A percentile compares a stretch with the other conserved stretches of the same genome.
Conservation (phyloP, 768 basidiomycete genomes). For the Tricholoma matsutake region DNA sequence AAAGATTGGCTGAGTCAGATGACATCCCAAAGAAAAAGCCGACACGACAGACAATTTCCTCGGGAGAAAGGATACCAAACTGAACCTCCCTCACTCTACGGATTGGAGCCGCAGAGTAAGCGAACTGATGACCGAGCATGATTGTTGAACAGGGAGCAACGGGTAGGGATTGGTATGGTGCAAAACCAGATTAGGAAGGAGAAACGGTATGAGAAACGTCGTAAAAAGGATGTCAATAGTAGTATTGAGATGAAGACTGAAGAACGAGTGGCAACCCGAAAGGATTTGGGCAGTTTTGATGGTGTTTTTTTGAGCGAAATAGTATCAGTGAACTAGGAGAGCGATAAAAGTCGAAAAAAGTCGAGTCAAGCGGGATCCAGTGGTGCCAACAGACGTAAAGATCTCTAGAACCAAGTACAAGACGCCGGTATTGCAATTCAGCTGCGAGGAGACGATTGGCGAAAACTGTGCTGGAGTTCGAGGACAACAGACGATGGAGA, state of each 20-base stretch:
- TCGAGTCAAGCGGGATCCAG: conserved; percentile 19
- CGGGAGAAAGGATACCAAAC: conserved; percentile 97
- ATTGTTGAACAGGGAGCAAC: conserved; percentile 22
- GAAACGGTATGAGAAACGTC: conserved; percentile 21
- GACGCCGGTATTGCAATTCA: conserved; percentile 22
- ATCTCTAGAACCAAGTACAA: conserved; percentile 21
- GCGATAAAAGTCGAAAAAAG: conserved; percentile 27
- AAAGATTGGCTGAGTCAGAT: conserved; percentile 14
- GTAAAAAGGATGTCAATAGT: conserved; percentile 28
- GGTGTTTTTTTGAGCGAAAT: conserved; percentile 28
- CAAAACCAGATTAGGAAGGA: conserved; percentile 12
- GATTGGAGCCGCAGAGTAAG: conserved; percentile 90
- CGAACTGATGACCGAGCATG: conserved; percentile 90
- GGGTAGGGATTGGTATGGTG: conserved; percentile 6
- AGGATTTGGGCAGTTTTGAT: conserved; percentile 26
- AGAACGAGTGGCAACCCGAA: conserved; percentile 18
- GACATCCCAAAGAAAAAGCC: conserved; percentile 8
- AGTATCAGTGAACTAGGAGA: conserved; percentile 23
- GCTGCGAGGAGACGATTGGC: conserved; percentile 25
- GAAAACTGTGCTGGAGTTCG: conserved; percentile 41
- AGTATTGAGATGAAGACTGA: conserved; percentile 21
- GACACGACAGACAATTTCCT: conserved; percentile 82
- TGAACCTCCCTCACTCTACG: conserved; percentile 97
- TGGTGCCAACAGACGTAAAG: conserved; percentile 13
- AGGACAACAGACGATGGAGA: conserved; percentile 44